Evolutionary conservation across 208 protist genomes (phyloP).

Genomic region (Crithidia fasciculata): DNA sequence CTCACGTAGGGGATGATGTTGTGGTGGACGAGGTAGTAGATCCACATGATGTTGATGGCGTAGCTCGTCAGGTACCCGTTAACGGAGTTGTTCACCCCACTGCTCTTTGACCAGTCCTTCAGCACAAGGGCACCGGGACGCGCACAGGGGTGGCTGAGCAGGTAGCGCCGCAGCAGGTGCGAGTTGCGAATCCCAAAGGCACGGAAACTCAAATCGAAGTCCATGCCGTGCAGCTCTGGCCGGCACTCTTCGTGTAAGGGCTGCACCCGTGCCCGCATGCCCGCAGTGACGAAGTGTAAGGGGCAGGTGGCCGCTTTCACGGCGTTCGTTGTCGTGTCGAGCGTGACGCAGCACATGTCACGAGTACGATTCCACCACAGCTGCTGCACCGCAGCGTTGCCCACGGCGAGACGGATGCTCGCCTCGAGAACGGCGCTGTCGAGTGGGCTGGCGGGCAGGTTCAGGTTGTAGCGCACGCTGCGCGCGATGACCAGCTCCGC

Average conservation of each 20-base stretch:
- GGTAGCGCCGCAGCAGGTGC: slow-evolving; percentile 79
- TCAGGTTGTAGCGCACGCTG: slow-evolving; percentile 74
- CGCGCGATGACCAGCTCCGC: slow-evolving; percentile 76
- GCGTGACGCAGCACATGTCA: slow-evolving; percentile 72
- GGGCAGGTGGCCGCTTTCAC: slow-evolving; percentile 63
- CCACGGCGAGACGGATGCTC: slow-evolving; percentile 68
- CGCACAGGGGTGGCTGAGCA: slow-evolving; percentile 80
- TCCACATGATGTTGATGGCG: slow-evolving; percentile 92
- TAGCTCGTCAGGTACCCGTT: slow-evolving; percentile 92
- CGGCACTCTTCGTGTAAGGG: slow-evolving; percentile 85
- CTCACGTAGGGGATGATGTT: slow-evolving; percentile 78
- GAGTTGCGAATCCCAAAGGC: slow-evolving; percentile 92
- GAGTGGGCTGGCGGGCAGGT: slow-evolving; percentile 39
- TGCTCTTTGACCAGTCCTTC: slow-evolving; percentile 93
- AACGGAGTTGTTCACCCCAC: slow-evolving; percentile 90
- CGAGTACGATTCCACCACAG: slow-evolving; percentile 86
- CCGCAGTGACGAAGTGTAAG: slow-evolving; percentile 47
- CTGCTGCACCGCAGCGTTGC: slow-evolving; percentile 67
- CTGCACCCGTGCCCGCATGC: slow-evolving; percentile 68
- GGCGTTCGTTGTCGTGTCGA: slow-evolving; percentile 68
- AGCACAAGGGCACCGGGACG: slow-evolving; percentile 85
- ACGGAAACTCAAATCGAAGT: slow-evolving; percentile 91
- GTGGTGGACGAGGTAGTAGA: slow-evolving; percentile 91
- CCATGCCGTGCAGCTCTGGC: slow-evolving; percentile 85
- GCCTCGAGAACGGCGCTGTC: slow-evolving; percentile 83